These are phyloP conservation scores for Simmondsia chinensis DNA, from an alignment of 148 eudicot genomes.

Conservation along the genomic window DNA sequence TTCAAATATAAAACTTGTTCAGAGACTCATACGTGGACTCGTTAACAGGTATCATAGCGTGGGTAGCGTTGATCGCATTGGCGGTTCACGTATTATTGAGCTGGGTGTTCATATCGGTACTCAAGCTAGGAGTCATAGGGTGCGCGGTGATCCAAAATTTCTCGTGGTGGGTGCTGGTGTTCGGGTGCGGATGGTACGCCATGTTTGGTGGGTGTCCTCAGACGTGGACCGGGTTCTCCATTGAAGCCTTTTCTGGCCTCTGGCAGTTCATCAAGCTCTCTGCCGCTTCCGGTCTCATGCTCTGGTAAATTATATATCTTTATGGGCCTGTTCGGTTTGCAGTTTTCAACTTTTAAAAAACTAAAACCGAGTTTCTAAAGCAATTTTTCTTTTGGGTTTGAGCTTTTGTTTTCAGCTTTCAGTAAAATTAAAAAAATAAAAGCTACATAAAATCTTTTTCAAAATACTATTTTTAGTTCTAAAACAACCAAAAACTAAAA, in stretches of 20 bases:
- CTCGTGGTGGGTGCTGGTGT: slow-evolving; percentile 39
- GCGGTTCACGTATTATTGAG: slow-evolving; percentile 20
- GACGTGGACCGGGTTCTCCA: slow-evolving; percentile 46
- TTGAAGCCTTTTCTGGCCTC: slow-evolving; percentile 43
- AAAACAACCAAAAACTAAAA: no score
- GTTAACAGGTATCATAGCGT: slow-evolving; percentile 24
- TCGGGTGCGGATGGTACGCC: slow-evolving; percentile 28
- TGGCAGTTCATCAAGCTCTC: slow-evolving; percentile 48
- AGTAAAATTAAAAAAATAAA: no score
- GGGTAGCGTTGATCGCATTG: slow-evolving; percentile 29
- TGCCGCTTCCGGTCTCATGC: slow-evolving; percentile 43
- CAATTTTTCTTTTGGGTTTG: no score
- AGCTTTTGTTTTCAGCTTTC: no score
- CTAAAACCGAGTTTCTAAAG: no score
- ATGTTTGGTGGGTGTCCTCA: slow-evolving; percentile 34
- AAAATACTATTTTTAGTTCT: no score
- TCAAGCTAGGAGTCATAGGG: slow-evolving; percentile 30
- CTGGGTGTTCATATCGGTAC: slow-evolving; percentile 29
- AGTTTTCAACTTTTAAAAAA: no score
- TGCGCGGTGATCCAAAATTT: slow-evolving; percentile 19
- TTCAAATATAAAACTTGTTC: no score
- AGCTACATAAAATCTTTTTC: no score
- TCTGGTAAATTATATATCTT: slow-evolving; percentile 23
- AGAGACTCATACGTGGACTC: no score
- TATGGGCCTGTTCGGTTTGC: no score